These are phyloP conservation scores for Candida morakotiae DNA, from an alignment of 805 yeast species.

Conservation along the genomic window DNA sequence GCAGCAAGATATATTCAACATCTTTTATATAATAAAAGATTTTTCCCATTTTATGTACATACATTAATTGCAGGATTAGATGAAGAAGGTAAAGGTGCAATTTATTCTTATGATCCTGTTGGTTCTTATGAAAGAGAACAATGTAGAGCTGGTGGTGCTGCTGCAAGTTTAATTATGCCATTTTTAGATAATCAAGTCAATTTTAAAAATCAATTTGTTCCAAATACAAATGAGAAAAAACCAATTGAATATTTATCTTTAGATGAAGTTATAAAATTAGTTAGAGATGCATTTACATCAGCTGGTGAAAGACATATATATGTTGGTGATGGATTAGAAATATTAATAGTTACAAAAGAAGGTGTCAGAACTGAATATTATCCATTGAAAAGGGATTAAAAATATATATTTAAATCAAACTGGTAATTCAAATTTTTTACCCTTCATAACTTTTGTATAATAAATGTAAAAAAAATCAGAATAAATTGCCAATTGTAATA, in stretches of 20 bases:
- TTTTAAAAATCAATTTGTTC: conserved; percentile 88
- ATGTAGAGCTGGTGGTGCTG: conserved; percentile 97
- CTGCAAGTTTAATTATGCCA: conserved; percentile 94
- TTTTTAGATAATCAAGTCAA: conserved; percentile 96
- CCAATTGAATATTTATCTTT: conserved; percentile 60
- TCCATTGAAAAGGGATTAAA: conserved; percentile 83
- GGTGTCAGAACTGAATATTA: conserved; percentile 82
- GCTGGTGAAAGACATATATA: conserved; percentile 98
- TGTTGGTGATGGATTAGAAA: conserved; percentile 95
- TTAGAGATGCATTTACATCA: conserved; percentile 89
- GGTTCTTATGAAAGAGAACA: conserved; percentile 97
- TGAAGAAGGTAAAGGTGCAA: conserved; percentile 87
- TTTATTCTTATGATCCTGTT: conserved; percentile 95
- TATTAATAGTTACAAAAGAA: conserved; percentile 85
- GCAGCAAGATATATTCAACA: conserved; percentile 93
- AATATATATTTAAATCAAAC: conserved; percentile 19
- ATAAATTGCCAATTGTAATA: conserved; percentile 81
- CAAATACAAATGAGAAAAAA: conserved; percentile 59
- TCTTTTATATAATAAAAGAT: conserved; percentile 83
- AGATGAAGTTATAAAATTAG: conserved; percentile 84
- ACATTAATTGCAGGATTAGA: conserved; percentile 94
- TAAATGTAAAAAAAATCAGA: conserved; percentile 95
- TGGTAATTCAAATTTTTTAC: conserved; percentile 73
- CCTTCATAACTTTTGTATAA: conserved; percentile 73
- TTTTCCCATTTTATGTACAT: conserved; percentile 95